Conservation (phyloP, 169 alveolate species). For the Amoebophrya sp. region DNA sequence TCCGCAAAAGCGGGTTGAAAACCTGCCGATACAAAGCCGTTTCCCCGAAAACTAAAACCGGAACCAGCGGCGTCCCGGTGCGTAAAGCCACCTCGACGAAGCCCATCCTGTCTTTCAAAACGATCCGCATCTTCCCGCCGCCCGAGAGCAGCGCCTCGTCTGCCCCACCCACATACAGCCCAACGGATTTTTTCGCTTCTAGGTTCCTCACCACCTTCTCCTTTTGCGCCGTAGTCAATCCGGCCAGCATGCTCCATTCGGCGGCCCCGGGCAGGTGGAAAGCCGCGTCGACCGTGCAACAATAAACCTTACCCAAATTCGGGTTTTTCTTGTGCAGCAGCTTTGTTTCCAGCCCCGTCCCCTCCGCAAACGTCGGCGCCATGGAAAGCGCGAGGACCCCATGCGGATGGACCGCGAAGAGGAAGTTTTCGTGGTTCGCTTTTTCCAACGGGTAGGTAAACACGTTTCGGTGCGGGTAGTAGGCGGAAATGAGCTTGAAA, state of each 20-base stretch:
- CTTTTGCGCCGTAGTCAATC: background rate
- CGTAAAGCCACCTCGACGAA: background rate
- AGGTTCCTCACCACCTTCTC: background rate
- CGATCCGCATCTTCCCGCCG: background rate
- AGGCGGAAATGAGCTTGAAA: background rate
- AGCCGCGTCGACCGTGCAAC: background rate
- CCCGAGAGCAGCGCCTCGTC: slow-evolving; percentile 3
- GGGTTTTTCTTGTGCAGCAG: too few species aligned
- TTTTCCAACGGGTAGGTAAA: background rate
- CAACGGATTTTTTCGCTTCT: background rate
- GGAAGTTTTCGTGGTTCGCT: background rate
- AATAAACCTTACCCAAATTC: too few species aligned
- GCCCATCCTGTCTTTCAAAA: background rate
- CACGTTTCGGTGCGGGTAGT: background rate
- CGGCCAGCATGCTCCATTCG: background rate
- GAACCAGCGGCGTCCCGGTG: background rate
- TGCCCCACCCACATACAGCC: background rate
- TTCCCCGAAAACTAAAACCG: background rate
- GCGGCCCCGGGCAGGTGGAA: background rate
- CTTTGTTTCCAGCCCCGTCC: background rate
- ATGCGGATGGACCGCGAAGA: background rate
- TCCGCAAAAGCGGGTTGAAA: background rate
- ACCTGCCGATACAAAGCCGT: background rate
- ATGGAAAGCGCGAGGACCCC: slow-evolving; percentile 2
- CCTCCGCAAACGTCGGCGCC: slow-evolving; percentile 16